phyloP scores from a whole-genome alignment of 169 alveolate species.

The Eimeria tenella region DNA sequence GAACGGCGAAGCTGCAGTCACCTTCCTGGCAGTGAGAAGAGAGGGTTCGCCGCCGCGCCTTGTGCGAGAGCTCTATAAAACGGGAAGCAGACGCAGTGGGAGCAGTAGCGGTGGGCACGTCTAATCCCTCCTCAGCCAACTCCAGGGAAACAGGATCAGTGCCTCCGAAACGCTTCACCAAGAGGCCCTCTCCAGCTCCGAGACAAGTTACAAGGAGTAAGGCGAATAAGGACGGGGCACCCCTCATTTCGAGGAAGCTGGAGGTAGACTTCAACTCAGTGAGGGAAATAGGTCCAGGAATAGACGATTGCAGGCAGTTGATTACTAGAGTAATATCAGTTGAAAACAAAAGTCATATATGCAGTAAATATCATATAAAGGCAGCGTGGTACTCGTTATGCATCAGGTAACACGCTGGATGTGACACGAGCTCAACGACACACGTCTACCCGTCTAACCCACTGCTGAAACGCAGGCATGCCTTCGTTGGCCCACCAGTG shows the following conservation, averaged over 20 bases:
- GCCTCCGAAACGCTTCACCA: constrained; percentile 19
- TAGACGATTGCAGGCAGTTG: too few relatives aligned
- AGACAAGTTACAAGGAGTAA: neutral
- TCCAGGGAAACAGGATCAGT: constrained; percentile 7
- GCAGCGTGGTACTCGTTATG: too few relatives aligned
- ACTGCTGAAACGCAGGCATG: too few relatives aligned
- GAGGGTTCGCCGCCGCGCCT: neutral
- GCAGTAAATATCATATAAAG: too few relatives aligned
- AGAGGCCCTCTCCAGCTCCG: neutral
- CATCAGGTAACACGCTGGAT: too few relatives aligned
- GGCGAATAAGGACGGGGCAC: neutral
- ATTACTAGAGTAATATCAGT: too few relatives aligned
- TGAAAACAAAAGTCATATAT: too few relatives aligned
- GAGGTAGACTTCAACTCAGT: too few relatives aligned
- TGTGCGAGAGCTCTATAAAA: constrained; percentile 10
- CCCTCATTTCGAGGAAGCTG: neutral
- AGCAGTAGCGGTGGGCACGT: neutral
- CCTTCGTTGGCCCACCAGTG: too few relatives aligned
- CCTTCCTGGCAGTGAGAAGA: neutral
- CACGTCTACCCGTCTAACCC: too few relatives aligned
- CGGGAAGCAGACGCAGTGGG: neutral
- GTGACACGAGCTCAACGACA: too few relatives aligned
- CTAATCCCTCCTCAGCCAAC: neutral
- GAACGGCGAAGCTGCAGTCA: neutral
- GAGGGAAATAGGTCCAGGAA: too few relatives aligned